Evolutionary conservation across 495 filamentous ascomycete species (phyloP).

Genomic region (Aspergillus biplanus): DNA sequence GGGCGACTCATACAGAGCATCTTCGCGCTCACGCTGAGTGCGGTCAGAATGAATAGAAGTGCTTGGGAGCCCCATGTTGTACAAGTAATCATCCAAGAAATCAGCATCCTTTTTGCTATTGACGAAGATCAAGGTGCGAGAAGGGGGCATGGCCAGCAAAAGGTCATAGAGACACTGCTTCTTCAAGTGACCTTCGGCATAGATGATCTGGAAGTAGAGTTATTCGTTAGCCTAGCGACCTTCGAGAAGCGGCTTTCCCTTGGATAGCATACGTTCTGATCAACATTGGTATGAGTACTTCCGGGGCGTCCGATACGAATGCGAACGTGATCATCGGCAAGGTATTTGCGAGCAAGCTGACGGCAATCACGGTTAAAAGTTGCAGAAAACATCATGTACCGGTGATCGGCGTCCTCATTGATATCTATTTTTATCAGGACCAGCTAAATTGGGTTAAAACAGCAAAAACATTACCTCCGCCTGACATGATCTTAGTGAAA

Average conservation of each 20-base stretch:
- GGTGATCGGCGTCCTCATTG: conserved; percentile 80
- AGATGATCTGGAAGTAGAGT: conserved; percentile 54
- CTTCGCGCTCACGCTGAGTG: conserved; percentile 91
- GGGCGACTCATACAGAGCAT: conserved; percentile 69
- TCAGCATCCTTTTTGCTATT: conserved; percentile 78
- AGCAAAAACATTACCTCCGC: conserved; percentile 63
- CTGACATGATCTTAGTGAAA: conserved; percentile 70
- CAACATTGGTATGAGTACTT: conserved; percentile 75
- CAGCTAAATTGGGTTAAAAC: conserved; percentile 14
- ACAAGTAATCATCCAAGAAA: conserved; percentile 84
- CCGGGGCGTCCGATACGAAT: conserved; percentile 86
- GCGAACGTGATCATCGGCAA: conserved; percentile 71
- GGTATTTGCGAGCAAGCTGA: conserved; percentile 71
- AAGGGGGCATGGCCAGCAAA: conserved; percentile 65
- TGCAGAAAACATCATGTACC: conserved; percentile 92
- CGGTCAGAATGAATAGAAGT: conserved; percentile 88
- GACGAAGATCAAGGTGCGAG: conserved; percentile 89
- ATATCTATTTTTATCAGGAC: conserved; percentile 42
- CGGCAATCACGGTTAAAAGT: conserved; percentile 83
- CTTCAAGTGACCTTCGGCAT: conserved; percentile 64
- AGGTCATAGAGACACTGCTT: conserved; percentile 72
- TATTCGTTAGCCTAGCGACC: neutral
- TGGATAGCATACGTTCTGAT: conserved; percentile 56
- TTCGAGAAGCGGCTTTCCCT: neutral
- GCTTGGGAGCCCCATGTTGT: conserved; percentile 73